A percentile compares a stretch with the other conserved stretches of the same genome.
These are phyloP conservation scores for Gossypium rotundifolium DNA, from an alignment of 345 rosid species.

Conservation along the genomic window DNA sequence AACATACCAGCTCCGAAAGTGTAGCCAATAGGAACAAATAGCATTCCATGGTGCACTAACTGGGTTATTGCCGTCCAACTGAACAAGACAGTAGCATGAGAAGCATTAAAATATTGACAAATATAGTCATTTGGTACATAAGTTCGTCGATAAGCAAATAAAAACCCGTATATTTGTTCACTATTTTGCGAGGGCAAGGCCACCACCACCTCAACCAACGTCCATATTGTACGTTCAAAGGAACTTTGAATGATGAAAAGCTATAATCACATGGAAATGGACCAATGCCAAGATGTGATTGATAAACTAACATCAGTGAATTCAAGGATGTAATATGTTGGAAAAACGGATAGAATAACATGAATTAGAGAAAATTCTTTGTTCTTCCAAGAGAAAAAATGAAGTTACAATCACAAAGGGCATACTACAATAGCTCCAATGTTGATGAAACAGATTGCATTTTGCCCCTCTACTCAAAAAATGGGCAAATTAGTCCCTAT, in stretches of 20 bases:
- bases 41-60: slow-evolving; percentile 77
- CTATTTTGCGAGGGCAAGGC: background rate
- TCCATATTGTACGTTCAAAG: background rate
- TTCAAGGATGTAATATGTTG: background rate
- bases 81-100: slow-evolving; percentile 9
- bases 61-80: slow-evolving; percentile 82
- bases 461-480: too few species aligned
- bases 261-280: background rate
- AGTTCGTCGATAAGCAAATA: background rate
- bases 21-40: slow-evolving; percentile 79
- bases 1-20: slow-evolving; percentile 83
- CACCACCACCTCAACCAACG: too few species aligned
- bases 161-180: background rate
- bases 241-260: background rate
- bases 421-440: background rate
- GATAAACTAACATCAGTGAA: background rate
- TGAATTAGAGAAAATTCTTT: background rate
- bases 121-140: background rate
- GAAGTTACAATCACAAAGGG: background rate
- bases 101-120: background rate
- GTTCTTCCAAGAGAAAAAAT: background rate
- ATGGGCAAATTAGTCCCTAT: too few species aligned
- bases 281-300: background rate
- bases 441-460: too few species aligned
- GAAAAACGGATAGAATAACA: background rate